A percentile compares a stretch with the other conserved stretches of the same genome.
These are phyloP conservation scores for Aspergillus quadricinctus DNA, from an alignment of 2,329 filamentous ascomycete genomes.

Conservation along the genomic window DNA sequence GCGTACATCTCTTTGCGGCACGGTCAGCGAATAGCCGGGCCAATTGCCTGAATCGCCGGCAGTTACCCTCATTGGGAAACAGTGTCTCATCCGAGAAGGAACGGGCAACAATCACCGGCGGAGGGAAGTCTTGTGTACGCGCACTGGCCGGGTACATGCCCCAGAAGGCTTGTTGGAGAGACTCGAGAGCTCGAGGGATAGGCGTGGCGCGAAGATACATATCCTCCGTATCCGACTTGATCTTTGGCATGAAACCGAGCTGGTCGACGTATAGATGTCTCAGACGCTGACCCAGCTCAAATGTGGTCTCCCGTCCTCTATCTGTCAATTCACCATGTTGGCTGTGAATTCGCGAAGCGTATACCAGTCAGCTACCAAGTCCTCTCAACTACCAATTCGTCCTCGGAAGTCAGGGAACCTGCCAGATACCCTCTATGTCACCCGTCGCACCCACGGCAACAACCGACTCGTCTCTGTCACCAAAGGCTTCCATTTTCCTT, in stretches of 20 bases:
- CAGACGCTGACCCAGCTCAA: slow-evolving; percentile 63
- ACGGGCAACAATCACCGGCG: slow-evolving; percentile 63
- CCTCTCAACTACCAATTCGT: neutral
- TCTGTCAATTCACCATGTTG: slow-evolving; percentile 67
- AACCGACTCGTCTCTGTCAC: slow-evolving; percentile 62
- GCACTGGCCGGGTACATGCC: slow-evolving; percentile 65
- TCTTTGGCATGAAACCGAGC: slow-evolving; percentile 63
- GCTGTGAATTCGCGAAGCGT: slow-evolving; percentile 22
- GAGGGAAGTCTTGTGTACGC: slow-evolving; percentile 51
- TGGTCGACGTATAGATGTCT: slow-evolving; percentile 71
- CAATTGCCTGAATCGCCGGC: slow-evolving; percentile 66
- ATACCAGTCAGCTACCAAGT: neutral
- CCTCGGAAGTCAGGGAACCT: slow-evolving; percentile 37
- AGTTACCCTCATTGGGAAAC: slow-evolving; percentile 72
- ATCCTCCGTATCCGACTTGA: slow-evolving; percentile 53
- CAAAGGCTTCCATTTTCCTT: slow-evolving; percentile 79
- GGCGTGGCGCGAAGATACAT: slow-evolving; percentile 72
- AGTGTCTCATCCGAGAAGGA: slow-evolving; percentile 68
- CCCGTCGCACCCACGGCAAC: slow-evolving; percentile 64
- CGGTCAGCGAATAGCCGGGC: slow-evolving; percentile 67
- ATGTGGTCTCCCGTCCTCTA: slow-evolving; percentile 67
- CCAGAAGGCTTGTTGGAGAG: slow-evolving; percentile 68
- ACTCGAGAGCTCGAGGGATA: slow-evolving; percentile 71
- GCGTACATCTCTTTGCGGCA: slow-evolving; percentile 61
- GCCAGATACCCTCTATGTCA: slow-evolving; percentile 77